These are phyloP conservation scores for Dendrobium catenatum DNA, from an alignment of 106 monocot genomes.

Conservation along the genomic window DNA sequence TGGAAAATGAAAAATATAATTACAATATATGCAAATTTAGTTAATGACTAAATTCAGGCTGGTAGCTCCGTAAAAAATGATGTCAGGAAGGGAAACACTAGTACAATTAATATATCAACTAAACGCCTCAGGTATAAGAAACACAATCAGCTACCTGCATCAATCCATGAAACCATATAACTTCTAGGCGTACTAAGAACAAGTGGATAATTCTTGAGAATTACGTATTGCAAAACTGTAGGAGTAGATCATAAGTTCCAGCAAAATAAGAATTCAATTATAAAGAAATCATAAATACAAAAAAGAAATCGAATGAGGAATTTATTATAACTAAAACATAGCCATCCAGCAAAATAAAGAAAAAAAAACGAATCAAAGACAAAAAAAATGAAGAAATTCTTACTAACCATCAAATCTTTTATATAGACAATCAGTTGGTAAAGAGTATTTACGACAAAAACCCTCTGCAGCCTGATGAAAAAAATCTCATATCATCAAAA, in stretches of 20 bases:
- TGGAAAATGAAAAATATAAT: too few relatives aligned
- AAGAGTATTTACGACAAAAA: conserved; percentile 73
- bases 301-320: background rate
- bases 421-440: conserved; percentile 46
- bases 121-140: too few relatives aligned
- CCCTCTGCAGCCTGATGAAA: conserved; percentile 82
- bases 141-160: too few relatives aligned
- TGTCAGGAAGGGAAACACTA: too few relatives aligned
- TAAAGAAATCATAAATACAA: background rate
- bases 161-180: background rate
- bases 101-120: too few relatives aligned
- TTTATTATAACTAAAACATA: background rate
- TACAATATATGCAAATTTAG: too few relatives aligned
- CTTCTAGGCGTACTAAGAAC: background rate
- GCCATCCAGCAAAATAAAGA: too few relatives aligned
- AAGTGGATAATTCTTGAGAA: background rate
- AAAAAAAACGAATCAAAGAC: background rate
- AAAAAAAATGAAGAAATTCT: background rate
- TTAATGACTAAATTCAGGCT: too few relatives aligned
- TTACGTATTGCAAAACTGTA: background rate
- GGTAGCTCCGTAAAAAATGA: too few relatives aligned
- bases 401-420: conserved; percentile 72
- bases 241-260: background rate
- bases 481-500: conserved; percentile 3
- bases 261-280: background rate